phyloP scores from a whole-genome alignment of 352 stramenopile genomes.

The Phytopythium vexans region DNA sequence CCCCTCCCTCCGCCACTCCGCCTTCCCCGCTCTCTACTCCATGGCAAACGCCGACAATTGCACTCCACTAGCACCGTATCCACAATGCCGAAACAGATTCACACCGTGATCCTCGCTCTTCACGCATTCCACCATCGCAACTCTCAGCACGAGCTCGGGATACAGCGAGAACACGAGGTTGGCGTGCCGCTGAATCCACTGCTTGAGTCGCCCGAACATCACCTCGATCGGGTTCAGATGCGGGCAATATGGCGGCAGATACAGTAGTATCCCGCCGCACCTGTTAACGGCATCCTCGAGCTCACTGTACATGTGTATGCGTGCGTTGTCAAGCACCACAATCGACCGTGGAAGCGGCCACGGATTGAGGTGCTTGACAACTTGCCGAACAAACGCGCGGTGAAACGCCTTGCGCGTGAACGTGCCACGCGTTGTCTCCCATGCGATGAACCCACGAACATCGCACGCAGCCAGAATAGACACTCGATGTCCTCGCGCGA shows the following conservation, averaged over 20 bases:
- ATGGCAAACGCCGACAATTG: slow-evolving; percentile 1
- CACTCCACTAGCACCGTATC: slow-evolving; percentile 3
- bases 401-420: slow-evolving; percentile 9
- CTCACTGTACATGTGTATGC: slow-evolving; percentile 21
- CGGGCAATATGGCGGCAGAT: slow-evolving; percentile 16
- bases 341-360: slow-evolving; percentile 18
- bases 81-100: slow-evolving; percentile 12
- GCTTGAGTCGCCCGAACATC: slow-evolving; percentile 18
- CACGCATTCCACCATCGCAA: slow-evolving; percentile 12
- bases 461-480: slow-evolving; percentile 11
- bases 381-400: not conserved
- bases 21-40: not conserved
- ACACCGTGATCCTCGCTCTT: slow-evolving; percentile 4
- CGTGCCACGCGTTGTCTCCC: slow-evolving; percentile 6
- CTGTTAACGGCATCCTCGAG: slow-evolving; percentile 11
- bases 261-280: slow-evolving; percentile 7
- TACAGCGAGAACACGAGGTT: slow-evolving; percentile 12
- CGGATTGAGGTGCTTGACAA: slow-evolving; percentile 9
- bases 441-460: slow-evolving; percentile 4
- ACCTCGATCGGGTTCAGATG: slow-evolving; percentile 23
- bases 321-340: slow-evolving; percentile 17
- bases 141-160: slow-evolving; percentile 6
- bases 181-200: slow-evolving; percentile 10
- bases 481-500: slow-evolving; percentile 8
- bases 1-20: not conserved